Conservation (phyloP, 2,329 filamentous ascomycete genomes). For the Fusarium decemcellulare region DNA sequence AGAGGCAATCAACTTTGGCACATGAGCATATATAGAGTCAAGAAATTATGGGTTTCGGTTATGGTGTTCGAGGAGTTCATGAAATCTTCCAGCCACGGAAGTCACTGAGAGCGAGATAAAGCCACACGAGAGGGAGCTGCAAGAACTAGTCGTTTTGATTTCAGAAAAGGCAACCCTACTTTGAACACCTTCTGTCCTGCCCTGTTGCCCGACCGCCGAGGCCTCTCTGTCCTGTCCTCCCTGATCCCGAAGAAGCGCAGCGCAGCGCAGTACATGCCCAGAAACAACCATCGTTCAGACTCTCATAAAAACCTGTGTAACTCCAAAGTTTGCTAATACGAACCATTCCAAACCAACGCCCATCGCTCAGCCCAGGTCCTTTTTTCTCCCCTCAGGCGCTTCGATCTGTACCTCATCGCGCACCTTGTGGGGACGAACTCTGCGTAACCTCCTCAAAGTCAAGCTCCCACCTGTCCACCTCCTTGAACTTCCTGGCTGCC, state of each 20-base stretch:
- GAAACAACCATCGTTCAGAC: constrained; percentile 41
- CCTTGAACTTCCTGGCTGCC: constrained; percentile 74
- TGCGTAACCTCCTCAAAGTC: constrained; percentile 75
- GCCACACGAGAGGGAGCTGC: constrained; percentile 3
- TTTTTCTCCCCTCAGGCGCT: not conserved
- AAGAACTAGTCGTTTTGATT: constrained; percentile 40
- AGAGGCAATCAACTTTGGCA: constrained; percentile 61
- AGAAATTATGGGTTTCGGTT: not conserved
- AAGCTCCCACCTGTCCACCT: constrained; percentile 78
- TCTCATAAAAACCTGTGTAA: constrained; percentile 34
- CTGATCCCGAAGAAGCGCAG: constrained; percentile 23
- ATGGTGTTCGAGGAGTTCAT: constrained; percentile 38
- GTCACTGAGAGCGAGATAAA: constrained; percentile 14
- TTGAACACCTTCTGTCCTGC: constrained; percentile 9
- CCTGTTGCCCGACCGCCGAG: constrained; percentile 6
- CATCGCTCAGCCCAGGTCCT: constrained; percentile 3
- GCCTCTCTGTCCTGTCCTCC: not conserved
- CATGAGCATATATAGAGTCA: constrained; percentile 5
- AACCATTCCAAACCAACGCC: constrained; percentile 29
- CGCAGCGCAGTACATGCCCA: constrained; percentile 16
- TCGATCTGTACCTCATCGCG: constrained; percentile 54
- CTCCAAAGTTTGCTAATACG: constrained; percentile 31
- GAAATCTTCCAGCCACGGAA: constrained; percentile 17
- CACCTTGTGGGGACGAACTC: constrained; percentile 67
- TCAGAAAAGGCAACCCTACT: constrained; percentile 30